These are phyloP conservation scores for Blastobotrys chiropterorum DNA, from an alignment of 805 yeast genomes.

Conservation along the genomic window DNA sequence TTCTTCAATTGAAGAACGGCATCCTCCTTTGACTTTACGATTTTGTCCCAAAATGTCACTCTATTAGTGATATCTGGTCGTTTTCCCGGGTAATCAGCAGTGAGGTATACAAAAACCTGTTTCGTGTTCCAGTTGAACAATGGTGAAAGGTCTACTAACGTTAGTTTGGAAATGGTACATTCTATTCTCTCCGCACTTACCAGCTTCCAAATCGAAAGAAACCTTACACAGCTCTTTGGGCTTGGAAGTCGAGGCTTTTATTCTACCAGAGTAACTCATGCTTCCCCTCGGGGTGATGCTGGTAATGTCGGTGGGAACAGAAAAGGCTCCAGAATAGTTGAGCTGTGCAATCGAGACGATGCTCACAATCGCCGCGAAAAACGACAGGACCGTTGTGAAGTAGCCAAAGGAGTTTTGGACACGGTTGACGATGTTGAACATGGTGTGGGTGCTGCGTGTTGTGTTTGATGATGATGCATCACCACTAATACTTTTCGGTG, in stretches of 20 bases:
- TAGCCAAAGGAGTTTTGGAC: conserved; percentile 30
- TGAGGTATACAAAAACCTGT: conserved; percentile 86
- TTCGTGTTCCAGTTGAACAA: conserved; percentile 96
- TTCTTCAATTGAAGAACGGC: conserved; percentile 51
- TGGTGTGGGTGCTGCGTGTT: not conserved
- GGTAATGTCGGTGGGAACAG: conserved; percentile 9
- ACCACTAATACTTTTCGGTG: not conserved
- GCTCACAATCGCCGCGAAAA: conserved; percentile 27
- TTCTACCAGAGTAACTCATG: not conserved
- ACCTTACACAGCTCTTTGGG: conserved; percentile 74
- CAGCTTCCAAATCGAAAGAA: conserved; percentile 58
- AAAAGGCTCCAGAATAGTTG: conserved; percentile 22
- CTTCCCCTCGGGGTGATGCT: not conserved
- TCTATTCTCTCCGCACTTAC: conserved; percentile 17
- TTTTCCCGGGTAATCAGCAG: conserved; percentile 70
- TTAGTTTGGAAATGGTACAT: not conserved
- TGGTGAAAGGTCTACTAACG: conserved; percentile 54
- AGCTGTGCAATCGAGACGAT: conserved; percentile 24
- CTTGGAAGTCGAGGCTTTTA: conserved; percentile 32
- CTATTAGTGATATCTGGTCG: conserved; percentile 40
- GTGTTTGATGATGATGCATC: not conserved
- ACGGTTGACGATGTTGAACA: conserved; percentile 16
- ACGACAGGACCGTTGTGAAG: conserved; percentile 28
- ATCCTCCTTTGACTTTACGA: conserved; percentile 51
- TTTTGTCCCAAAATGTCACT: conserved; percentile 88